Evolutionary conservation across 2,329 filamentous ascomycete species (phyloP).

Genomic region (Colletotrichum spinosum): DNA sequence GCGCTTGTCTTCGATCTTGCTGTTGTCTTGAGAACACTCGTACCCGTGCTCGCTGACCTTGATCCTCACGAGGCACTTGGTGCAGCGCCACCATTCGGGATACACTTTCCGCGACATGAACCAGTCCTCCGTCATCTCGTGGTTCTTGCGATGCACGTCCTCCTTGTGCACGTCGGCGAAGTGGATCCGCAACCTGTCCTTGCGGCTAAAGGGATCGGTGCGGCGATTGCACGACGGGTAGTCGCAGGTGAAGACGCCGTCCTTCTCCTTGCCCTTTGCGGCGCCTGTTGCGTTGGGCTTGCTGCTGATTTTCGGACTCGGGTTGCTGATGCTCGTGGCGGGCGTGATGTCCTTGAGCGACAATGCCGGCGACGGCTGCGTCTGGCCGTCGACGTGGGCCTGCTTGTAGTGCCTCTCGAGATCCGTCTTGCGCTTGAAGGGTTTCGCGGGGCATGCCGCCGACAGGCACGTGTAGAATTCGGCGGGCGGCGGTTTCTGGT

Average conservation of each 20-base stretch:
- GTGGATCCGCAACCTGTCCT: slow-evolving; percentile 69
- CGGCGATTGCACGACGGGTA: slow-evolving; percentile 60
- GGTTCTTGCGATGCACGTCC: slow-evolving; percentile 60
- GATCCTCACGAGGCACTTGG: slow-evolving; percentile 62
- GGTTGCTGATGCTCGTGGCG: slow-evolving; percentile 30
- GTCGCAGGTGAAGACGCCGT: slow-evolving; percentile 60
- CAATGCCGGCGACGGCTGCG: slow-evolving; percentile 29
- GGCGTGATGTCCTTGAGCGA: slow-evolving; percentile 35
- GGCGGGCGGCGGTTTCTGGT: slow-evolving; percentile 32
- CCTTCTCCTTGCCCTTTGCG: slow-evolving; percentile 46
- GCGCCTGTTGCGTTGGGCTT: slow-evolving; percentile 17
- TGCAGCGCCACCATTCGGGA: slow-evolving; percentile 66
- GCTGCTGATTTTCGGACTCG: slow-evolving; percentile 32
- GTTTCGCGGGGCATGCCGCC: slow-evolving; percentile 55
- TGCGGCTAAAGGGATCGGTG: slow-evolving; percentile 60
- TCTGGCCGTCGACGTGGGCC: slow-evolving; percentile 52
- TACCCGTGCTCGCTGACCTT: slow-evolving; percentile 53
- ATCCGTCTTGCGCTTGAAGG: slow-evolving; percentile 65
- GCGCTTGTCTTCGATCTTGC: slow-evolving; percentile 37
- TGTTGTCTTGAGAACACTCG: slow-evolving; percentile 51
- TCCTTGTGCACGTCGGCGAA: slow-evolving; percentile 67
- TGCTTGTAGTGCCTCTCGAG: slow-evolving; percentile 64
- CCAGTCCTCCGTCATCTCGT: slow-evolving; percentile 52
- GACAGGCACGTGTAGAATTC: slow-evolving; percentile 47
- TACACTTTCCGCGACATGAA: slow-evolving; percentile 52